Conservation (phyloP, 208 protist genomes). For the Wallacemonas rigidus region DNA sequence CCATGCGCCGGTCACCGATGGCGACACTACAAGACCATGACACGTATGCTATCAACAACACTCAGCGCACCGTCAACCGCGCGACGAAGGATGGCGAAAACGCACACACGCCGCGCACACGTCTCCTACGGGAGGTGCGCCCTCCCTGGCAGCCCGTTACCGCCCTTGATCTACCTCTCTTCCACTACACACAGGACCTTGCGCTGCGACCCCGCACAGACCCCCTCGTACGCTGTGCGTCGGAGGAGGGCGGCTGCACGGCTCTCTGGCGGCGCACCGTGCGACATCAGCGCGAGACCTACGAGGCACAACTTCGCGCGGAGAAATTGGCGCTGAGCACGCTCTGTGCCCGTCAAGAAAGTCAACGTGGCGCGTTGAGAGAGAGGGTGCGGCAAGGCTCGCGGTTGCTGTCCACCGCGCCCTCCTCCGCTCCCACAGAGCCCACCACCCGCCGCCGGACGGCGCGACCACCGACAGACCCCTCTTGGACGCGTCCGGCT, state of each 20-base stretch:
- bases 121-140: slow-evolving; percentile 15
- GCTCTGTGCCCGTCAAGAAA: not conserved
- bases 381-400: not conserved
- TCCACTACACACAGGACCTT: slow-evolving; percentile 58
- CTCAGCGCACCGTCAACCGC: not conserved
- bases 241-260: slow-evolving; percentile 55
- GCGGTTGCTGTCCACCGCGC: not conserved
- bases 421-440: too few species aligned
- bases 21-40: not conserved
- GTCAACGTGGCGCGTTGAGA: slow-evolving; percentile 4
- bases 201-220: slow-evolving; percentile 28
- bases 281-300: slow-evolving; percentile 13
- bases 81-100: too few species aligned
- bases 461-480: too few species aligned
- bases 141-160: slow-evolving; percentile 65
- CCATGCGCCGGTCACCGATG: not conserved
- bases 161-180: slow-evolving; percentile 47
- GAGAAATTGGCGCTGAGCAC: not conserved
- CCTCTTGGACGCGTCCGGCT: too few species aligned
- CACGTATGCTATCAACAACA: not conserved
- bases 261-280: slow-evolving; percentile 54
- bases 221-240: slow-evolving; percentile 20
- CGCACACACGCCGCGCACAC: not conserved
- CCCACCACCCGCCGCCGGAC: too few species aligned
- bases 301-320: not conserved